Conservation (phyloP, 2,329 filamentous ascomycete genomes). For the Exophiala bonariae region DNA sequence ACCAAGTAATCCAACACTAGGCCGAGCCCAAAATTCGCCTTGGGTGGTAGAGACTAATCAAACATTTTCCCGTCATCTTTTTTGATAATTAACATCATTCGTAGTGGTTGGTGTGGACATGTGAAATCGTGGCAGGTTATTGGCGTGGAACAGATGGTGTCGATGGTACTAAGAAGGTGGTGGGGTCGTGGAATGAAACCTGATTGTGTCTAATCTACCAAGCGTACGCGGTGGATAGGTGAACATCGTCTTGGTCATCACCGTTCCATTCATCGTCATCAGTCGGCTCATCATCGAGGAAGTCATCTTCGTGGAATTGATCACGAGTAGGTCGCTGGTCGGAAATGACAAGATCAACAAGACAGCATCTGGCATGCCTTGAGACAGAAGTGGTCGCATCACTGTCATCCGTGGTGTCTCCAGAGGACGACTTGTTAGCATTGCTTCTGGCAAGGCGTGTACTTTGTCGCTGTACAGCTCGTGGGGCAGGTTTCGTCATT, state of each 20-base stretch:
- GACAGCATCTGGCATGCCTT: slow-evolving; percentile 57
- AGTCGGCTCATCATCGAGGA: slow-evolving; percentile 60
- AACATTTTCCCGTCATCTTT: too few relatives aligned
- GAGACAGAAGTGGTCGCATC: slow-evolving; percentile 1
- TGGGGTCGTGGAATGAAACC: too few relatives aligned
- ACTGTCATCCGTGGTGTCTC: slow-evolving; percentile 16
- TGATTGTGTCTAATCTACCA: too few relatives aligned
- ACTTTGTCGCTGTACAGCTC: slow-evolving; percentile 40
- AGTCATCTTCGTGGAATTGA: slow-evolving; percentile 60
- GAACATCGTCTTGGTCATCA: slow-evolving; percentile 42
- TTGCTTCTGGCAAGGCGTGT: slow-evolving; percentile 32
- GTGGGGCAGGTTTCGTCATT: not conserved
- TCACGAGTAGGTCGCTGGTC: slow-evolving; percentile 61
- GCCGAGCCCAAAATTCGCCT: too few relatives aligned
- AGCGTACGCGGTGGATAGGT: slow-evolving; percentile 13
- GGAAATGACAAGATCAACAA: slow-evolving; percentile 61
- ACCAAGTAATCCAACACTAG: too few relatives aligned
- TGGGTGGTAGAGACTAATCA: too few relatives aligned
- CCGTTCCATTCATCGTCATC: slow-evolving; percentile 57
- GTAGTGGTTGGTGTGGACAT: too few relatives aligned
- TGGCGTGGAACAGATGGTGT: too few relatives aligned
- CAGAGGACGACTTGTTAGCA: slow-evolving; percentile 9
- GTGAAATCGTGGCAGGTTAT: too few relatives aligned
- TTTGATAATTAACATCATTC: too few relatives aligned
- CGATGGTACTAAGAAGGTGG: too few relatives aligned